Evolutionary conservation across 2,329 filamentous ascomycete genomes (phyloP), one percentile per base, ranked within the genome.

Genomic region (Paecilomyces formosus): DNA sequence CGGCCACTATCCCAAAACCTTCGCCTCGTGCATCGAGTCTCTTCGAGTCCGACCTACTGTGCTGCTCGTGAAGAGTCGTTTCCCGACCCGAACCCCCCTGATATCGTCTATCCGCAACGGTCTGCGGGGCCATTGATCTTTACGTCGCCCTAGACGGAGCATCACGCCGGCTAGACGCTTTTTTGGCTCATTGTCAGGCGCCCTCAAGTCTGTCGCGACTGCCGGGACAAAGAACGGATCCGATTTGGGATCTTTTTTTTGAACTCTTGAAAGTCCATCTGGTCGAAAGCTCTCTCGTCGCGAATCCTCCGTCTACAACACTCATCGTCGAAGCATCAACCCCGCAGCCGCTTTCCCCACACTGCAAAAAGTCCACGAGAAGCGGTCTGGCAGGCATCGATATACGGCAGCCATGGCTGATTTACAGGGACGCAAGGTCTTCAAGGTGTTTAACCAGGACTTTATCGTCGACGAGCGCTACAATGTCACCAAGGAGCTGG

Each of bases 381-480:
- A 39, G 22, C 51, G 28, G 24, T 39, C 28, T 15, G 21, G 11
- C 8, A 28, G 31, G 28, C 30, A 55, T 39, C n/a, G 12, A 55
- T 51, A 56, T 45, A 55, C 53, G 22, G 52, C 45, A 54, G 72
- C 58, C 69, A 87, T 87, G 84, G 76, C 80, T 65, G 83, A 86
- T 68, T 76, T 86, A 61, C 78, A 80, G 63, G 86, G 86, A 72
- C 88, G 92, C 78, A 97, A 96, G 84, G 85, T 93, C 77, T 97
- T 96, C 84, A 96, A 96, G 87, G 92, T 99, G 75, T 99, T 99
- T 81, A 97, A 97, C 82, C 94, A 99, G 74, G 94, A 99, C 81
- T 99, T 99, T 74, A 87, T 97, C 68, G 94, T 97, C 71, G 94
- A 97, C 74, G 93, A 97, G 78, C 88, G 93, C 70, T 99, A 99